Evolutionary conservation across 1,139 yeast genomes (phyloP).

Genomic region (Candida buenavistaensis): DNA sequence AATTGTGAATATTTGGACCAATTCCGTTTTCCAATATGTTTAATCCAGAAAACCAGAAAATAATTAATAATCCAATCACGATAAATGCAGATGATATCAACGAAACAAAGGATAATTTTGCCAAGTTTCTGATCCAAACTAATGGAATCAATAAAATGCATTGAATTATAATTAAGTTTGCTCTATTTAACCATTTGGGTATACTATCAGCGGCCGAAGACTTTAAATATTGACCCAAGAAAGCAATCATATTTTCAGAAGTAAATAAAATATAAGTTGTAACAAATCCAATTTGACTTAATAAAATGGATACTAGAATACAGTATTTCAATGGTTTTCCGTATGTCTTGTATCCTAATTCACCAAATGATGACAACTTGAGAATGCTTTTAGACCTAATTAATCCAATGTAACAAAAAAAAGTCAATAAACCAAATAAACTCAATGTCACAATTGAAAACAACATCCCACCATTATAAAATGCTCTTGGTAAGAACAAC

Average conservation of each 20-base stretch:
- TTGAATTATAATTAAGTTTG: constrained; percentile 52
- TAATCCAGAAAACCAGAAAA: constrained; percentile 55
- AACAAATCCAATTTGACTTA: constrained; percentile 76
- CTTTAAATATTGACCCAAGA: constrained; percentile 22
- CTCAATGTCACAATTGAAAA: constrained; percentile 56
- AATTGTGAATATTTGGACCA: constrained; percentile 47
- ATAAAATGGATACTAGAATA: constrained; percentile 60
- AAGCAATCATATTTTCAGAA: constrained; percentile 63
- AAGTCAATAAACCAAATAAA: constrained; percentile 65
- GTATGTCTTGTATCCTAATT: constrained; percentile 62
- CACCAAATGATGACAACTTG: constrained; percentile 71
- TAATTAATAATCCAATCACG: constrained; percentile 61
- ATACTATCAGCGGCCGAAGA: constrained; percentile 4
- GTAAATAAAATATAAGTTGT: constrained; percentile 76
- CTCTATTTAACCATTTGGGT: constrained; percentile 19
- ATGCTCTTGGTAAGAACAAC: constrained; percentile 70
- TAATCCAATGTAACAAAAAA: constrained; percentile 66
- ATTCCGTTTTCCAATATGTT: constrained; percentile 48
- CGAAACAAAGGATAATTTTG: constrained; percentile 68
- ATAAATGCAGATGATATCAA: constrained; percentile 67
- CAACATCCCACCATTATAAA: constrained; percentile 67
- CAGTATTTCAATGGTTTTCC: constrained; percentile 60
- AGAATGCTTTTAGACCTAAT: constrained; percentile 57
- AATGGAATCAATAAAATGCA: constrained; percentile 63
- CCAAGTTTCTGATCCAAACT: constrained; percentile 68